Percentiles rank a stretch among this genome's conserved stretches.
Evolutionary conservation across 2,329 filamentous ascomycete species (phyloP).

Genomic region (Ceratocystis variospora): DNA sequence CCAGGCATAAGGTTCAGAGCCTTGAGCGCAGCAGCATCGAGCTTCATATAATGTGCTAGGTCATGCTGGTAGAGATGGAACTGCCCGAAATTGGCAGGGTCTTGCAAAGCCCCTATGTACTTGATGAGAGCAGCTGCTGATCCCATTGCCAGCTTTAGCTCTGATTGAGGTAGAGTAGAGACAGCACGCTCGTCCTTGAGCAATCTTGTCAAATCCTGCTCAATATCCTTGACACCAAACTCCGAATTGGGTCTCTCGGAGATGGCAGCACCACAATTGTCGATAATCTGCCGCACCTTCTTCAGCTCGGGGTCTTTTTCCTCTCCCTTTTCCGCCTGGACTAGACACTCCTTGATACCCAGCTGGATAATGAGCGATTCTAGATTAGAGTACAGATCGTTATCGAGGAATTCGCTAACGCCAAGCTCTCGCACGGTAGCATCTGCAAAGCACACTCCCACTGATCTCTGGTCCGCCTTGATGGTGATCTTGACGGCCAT

Average conservation of each 20-base stretch:
- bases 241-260: conserved; percentile 64
- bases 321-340: conserved; percentile 75
- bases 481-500: conserved; percentile 84
- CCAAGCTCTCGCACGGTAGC: conserved; percentile 90
- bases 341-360: conserved; percentile 81
- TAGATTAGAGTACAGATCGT: conserved; percentile 95
- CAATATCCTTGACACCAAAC: conserved; percentile 82
- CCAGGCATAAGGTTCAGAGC: conserved; percentile 96
- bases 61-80: conserved; percentile 97
- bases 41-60: conserved; percentile 92
- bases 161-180: conserved; percentile 70
- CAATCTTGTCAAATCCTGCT: conserved; percentile 79
- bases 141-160: conserved; percentile 91
- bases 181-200: conserved; percentile 74
- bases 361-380: conserved; percentile 93
- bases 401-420: conserved; percentile 97
- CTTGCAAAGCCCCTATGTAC: conserved; percentile 80
- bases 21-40: conserved; percentile 86
- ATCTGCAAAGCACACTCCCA: conserved; percentile 96
- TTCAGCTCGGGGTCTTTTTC: conserved; percentile 69
- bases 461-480: conserved; percentile 70
- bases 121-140: conserved; percentile 87
- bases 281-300: conserved; percentile 78
- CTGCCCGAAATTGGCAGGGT: conserved; percentile 89
- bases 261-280: conserved; percentile 81